Base-by-base conservation (phyloP, 2,329 filamentous ascomycete species). In the Diplodia sapinea region DNA sequence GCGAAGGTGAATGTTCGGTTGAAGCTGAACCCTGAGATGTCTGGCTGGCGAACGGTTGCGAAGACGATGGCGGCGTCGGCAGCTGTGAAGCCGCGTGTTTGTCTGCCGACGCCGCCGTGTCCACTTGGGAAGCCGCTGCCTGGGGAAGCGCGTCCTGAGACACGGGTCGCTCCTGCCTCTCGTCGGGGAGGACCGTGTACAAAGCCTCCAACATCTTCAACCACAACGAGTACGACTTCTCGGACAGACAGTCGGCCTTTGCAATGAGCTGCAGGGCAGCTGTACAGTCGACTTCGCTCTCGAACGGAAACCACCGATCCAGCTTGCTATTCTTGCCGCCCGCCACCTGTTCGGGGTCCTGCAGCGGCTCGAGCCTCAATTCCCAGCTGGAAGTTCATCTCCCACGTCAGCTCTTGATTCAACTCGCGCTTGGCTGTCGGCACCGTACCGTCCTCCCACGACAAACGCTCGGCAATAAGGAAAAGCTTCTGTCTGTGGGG, bases 401-500 rank as follows among this genome's bases (percentile, higher is more conserved):
- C 70, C 74, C 73, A 72, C 36, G 71, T 73, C 52, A 73, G 43
- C 49, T 74, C 69, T 59, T 74, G 71, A 38, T 76, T 76, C 50
- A 69, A 54, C 40, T 73, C 69, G 50, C 70, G 72, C 15, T 73
- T 72, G 17, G 62, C 62, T 1, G 43, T 67, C 12, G 72, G 70
- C 3, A 73, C 68, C 15, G 23, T 9, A 7, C 66, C 70, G 17
- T 71, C 69, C 4, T 73, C 69, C 71, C 71, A 74, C 4, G 70
- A 71, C 40, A 77, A 56, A 23, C 74, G 70, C 57, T 76, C 72
- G 1, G 75, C 73, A 11, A 74, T 70, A 6, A 77, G 68, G 20
- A 76, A 77, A 1, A 75, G 54, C 51, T 76, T 77, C n/a, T 71
- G 74, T 29, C 69, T 67, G 51, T 76, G 73, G 1, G 71, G 51